Evolutionary conservation across 352 stramenopile genomes (phyloP).

Genomic region (Aphanomyces astaci): DNA sequence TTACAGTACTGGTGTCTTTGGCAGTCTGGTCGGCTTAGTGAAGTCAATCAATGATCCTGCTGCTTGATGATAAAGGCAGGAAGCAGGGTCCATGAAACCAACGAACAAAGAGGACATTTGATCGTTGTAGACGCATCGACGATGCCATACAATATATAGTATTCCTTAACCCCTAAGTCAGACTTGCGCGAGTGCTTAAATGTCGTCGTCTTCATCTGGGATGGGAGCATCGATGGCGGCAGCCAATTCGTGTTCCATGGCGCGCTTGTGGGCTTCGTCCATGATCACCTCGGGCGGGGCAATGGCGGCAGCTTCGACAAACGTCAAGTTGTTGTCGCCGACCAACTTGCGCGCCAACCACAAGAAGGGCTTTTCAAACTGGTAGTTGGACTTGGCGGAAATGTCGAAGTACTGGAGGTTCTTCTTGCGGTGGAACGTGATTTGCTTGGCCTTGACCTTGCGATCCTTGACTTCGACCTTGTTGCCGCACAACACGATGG

Average conservation of each 20-base stretch:
- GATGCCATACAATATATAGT: constrained; percentile 18
- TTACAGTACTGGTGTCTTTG: no score
- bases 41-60: no score
- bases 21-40: no score
- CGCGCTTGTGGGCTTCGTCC: constrained; percentile 87
- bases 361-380: constrained; percentile 99
- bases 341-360: constrained; percentile 99
- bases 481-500: constrained; percentile 99
- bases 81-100: no score
- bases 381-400: constrained; percentile 99
- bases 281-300: constrained; percentile 95
- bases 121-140: neutral
- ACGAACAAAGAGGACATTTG: no score
- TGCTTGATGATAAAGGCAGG: no score
- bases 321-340: constrained; percentile 96
- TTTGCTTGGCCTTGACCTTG: constrained; percentile 99
- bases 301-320: constrained; percentile 96
- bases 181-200: constrained; percentile 63
- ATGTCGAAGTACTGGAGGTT: constrained; percentile 99
- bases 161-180: constrained; percentile 3
- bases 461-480: constrained; percentile 99
- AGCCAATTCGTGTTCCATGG: constrained; percentile 90
- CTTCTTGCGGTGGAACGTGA: constrained; percentile 99
- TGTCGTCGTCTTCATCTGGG: constrained; percentile 96
- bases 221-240: constrained; percentile 88